A percentile compares a stretch with the other conserved stretches of the same genome.
Evolutionary conservation across 352 stramenopile genomes (phyloP).

Genomic region (Globisporangium carolinianum): DNA sequence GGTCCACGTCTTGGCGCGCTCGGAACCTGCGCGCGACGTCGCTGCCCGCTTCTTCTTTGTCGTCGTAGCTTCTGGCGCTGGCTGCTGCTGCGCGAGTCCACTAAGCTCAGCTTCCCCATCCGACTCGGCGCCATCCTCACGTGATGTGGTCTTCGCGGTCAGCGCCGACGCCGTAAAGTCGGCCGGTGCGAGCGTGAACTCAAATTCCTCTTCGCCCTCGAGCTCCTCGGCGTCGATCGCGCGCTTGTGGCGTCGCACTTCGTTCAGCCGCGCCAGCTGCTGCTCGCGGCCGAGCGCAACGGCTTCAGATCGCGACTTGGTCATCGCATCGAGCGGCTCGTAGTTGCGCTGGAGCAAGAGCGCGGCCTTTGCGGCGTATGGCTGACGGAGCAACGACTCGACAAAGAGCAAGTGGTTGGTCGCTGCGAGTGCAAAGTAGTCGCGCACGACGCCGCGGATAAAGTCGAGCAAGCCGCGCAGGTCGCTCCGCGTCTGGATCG

Average conservation of each 20-base stretch:
- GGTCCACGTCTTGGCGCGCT: slow-evolving; percentile 75
- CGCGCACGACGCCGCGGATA: slow-evolving; percentile 61
- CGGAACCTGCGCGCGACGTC: slow-evolving; percentile 17
- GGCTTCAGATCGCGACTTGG: slow-evolving; percentile 51
- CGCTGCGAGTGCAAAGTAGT: slow-evolving; percentile 74
- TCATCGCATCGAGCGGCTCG: slow-evolving; percentile 55
- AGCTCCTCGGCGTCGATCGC: slow-evolving; percentile 69
- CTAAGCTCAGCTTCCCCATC: slow-evolving; percentile 23
- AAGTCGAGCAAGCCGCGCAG: slow-evolving; percentile 76
- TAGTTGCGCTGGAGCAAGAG: slow-evolving; percentile 73
- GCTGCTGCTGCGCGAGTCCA: not conserved
- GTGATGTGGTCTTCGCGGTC: slow-evolving; percentile 7
- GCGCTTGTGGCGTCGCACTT: slow-evolving; percentile 60
- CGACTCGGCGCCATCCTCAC: not conserved
- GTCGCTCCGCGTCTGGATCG: slow-evolving; percentile 48
- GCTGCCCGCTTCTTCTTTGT: slow-evolving; percentile 7
- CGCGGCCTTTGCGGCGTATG: slow-evolving; percentile 61
- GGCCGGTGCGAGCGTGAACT: slow-evolving; percentile 51
- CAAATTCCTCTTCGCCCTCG: slow-evolving; percentile 75
- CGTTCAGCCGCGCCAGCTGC: slow-evolving; percentile 47
- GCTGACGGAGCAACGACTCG: slow-evolving; percentile 61
- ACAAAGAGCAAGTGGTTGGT: slow-evolving; percentile 82
- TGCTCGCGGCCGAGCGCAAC: slow-evolving; percentile 56
- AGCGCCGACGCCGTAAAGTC: slow-evolving; percentile 60
- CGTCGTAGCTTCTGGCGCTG: not conserved